These are phyloP conservation scores for Sclerotinia trifoliorum DNA, from an alignment of 2,329 filamentous ascomycete genomes.

Conservation along the genomic window DNA sequence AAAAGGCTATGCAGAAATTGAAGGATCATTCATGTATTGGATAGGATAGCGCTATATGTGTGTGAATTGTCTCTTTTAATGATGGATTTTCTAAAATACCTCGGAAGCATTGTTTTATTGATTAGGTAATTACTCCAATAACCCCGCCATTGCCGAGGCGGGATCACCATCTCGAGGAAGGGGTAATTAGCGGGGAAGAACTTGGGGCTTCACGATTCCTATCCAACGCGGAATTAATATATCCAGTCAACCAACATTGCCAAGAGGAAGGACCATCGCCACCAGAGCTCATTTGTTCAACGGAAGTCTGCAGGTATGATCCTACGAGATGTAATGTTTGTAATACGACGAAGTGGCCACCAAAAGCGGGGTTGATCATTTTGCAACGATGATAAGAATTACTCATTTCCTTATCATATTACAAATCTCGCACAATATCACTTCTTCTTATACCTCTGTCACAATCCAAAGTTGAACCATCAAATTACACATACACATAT, in stretches of 20 bases:
- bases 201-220: neutral
- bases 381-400: neutral
- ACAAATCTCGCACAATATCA: neutral
- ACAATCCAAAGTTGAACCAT: neutral
- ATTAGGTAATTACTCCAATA: neutral
- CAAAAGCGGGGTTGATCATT: neutral
- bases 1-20: neutral
- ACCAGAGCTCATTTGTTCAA: neutral
- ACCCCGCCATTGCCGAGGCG: neutral
- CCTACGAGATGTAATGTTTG: neutral
- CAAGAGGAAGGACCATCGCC: too few relatives aligned
- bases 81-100: neutral
- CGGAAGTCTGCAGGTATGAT: neutral
- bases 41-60: too few relatives aligned
- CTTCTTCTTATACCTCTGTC: neutral
- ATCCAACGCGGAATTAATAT: neutral
- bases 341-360: neutral
- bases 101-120: neutral
- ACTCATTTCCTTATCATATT: neutral
- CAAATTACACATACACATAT: neutral
- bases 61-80: neutral
- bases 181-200: conserved; percentile 11
- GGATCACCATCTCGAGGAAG: conserved; percentile 5
- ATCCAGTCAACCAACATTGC: too few relatives aligned
- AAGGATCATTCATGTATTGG: too few relatives aligned